Base-by-base conservation (phyloP, 306 rosid species). In the Ormosia semicastrata region DNA sequence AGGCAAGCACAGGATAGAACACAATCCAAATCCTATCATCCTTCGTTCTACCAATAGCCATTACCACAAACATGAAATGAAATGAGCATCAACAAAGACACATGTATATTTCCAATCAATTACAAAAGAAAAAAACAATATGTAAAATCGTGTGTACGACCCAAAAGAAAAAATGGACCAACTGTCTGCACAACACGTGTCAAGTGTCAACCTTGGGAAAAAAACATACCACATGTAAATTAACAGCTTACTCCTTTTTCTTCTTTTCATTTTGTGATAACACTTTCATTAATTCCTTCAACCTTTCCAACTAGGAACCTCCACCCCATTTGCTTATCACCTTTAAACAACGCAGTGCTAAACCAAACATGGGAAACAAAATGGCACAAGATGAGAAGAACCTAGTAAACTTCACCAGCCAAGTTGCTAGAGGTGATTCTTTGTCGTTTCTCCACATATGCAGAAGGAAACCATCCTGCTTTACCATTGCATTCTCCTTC, bases 381-480 rank as follows among this genome's bases (percentile, higher is more conserved):
- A 30, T 52, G 75, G 67, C 71, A 63, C 64, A 44, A 30, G 59
- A 62, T 66, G 68, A 71, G 68, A 24, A 56, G 66, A 53, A 76
- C 71, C 85, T 84, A 93, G 83, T 81, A 89, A 83, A 71, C 94
- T 88, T 91, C 94, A 79, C 89, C 82, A 41, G 87, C 75, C 3
- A 60, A 32, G 80, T 87, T 84, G 59, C 17, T 77, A 54, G 97
- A 82, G 11, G 98, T 96, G 87, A 93, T 52, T 73, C 93, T 83
- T 82, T 93, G 97, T 57, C 98, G 91, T 90, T 88, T 95, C 92
- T 92, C 97, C 49, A 93, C 96, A 47, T 79, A 91, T 40, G 85
- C 83, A 14, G 97, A 89, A 69, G 99, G 98, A 88, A 95, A 95
- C 99, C 99, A 95, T 66, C 99, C 99, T 6, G 90, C 93, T 70